phyloP scores from a whole-genome alignment of 352 stramenopile species.

The Globisporangium viniferum region DNA sequence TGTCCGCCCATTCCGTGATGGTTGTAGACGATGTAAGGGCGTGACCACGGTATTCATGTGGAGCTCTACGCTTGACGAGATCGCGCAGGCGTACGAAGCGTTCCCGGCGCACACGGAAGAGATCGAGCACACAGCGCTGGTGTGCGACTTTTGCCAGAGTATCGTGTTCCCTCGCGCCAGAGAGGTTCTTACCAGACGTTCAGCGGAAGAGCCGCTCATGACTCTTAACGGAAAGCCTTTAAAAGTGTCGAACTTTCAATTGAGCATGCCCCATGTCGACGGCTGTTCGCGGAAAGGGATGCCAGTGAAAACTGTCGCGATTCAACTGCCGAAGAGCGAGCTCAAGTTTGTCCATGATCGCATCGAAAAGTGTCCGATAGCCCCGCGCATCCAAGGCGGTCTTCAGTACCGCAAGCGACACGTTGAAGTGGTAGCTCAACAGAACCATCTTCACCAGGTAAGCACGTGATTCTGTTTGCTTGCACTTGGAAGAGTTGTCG shows the following conservation, averaged over 20 bases:
- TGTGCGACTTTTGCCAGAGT: conserved; percentile 69
- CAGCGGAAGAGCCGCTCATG: conserved; percentile 41
- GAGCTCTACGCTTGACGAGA: conserved; percentile 58
- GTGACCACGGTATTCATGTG: conserved; percentile 71
- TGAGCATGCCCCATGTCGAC: conserved; percentile 87
- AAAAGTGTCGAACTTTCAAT: conserved; percentile 81
- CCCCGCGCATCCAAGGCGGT: conserved; percentile 44
- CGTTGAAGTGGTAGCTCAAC: conserved; percentile 47
- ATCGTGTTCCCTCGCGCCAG: conserved; percentile 72
- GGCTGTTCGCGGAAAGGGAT: conserved; percentile 81
- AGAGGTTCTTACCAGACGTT: conserved; percentile 65
- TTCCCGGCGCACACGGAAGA: conserved; percentile 64
- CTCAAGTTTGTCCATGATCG: conserved; percentile 84
- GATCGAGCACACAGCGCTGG: conserved; percentile 70
- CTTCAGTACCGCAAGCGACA: conserved; percentile 63
- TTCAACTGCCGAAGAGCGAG: conserved; percentile 83
- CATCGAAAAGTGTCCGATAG: conserved; percentile 68
- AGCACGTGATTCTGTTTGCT: neutral
- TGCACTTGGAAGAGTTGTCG: neutral
- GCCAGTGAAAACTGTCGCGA: conserved; percentile 58
- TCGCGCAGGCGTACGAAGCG: conserved; percentile 59
- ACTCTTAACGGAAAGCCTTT: conserved; percentile 56
- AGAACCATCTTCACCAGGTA: conserved; percentile 83
- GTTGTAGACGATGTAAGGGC: conserved; percentile 79
- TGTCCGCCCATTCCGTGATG: conserved; percentile 78